phyloP scores from a whole-genome alignment of 2,329 filamentous ascomycete species.

The Ophiocordyceps camponoti-floridani region DNA sequence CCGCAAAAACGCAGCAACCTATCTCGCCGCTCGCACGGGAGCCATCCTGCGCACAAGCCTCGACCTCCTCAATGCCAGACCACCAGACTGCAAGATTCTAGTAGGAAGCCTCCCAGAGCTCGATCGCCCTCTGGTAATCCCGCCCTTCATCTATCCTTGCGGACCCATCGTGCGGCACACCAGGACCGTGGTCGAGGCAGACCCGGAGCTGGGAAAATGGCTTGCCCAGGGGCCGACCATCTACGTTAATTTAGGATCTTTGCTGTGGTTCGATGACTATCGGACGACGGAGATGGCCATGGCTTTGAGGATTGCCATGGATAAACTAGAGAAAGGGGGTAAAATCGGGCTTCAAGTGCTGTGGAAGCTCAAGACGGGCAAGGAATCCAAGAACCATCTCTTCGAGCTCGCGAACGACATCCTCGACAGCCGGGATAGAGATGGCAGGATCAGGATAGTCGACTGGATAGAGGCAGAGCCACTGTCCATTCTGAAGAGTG shows the following conservation, averaged over 20 bases:
- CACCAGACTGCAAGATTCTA: slow-evolving; percentile 7
- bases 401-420: slow-evolving; percentile 1
- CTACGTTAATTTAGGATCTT: slow-evolving; percentile 29
- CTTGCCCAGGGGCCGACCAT: slow-evolving; percentile 22
- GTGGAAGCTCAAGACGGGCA: slow-evolving; percentile 14
- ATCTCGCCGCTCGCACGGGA: slow-evolving; percentile 4
- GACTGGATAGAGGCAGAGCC: slow-evolving; percentile 23
- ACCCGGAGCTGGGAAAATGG: slow-evolving; percentile 24
- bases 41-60: slow-evolving; percentile 7
- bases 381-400: slow-evolving; percentile 4
- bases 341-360: slow-evolving; percentile 9
- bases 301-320: slow-evolving; percentile 17
- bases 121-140: slow-evolving; percentile 22
- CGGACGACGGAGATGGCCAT: slow-evolving; percentile 20
- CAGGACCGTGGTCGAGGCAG: slow-evolving; percentile 13
- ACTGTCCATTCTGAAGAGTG: slow-evolving; percentile 15
- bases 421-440: slow-evolving; percentile 9
- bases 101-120: slow-evolving; percentile 11
- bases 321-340: slow-evolving; percentile 3
- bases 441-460: slow-evolving; percentile 16
- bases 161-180: slow-evolving; percentile 25
- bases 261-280: slow-evolving; percentile 11
- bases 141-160: slow-evolving; percentile 21
- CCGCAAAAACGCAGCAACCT: slow-evolving; percentile 2
- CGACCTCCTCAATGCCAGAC: slow-evolving; percentile 6